These are phyloP conservation scores for Cystofilobasidium capitatum DNA, from an alignment of 768 basidiomycete species.

Conservation along the genomic window DNA sequence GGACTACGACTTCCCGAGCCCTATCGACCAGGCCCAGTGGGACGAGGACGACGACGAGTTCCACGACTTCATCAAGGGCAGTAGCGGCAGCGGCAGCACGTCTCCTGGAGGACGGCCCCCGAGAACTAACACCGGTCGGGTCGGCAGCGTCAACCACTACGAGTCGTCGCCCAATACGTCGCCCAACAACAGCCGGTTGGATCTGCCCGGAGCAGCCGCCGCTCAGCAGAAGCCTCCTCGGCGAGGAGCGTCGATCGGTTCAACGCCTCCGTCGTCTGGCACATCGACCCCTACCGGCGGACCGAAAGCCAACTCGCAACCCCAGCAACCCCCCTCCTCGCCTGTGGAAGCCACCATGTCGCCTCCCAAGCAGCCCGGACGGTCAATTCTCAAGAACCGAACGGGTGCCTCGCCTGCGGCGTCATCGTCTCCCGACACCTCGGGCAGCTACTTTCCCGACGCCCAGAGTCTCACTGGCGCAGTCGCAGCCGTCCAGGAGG, in stretches of 20 bases:
- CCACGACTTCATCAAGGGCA: constrained; percentile 51
- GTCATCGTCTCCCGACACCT: constrained; percentile 27
- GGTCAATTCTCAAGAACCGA: constrained; percentile 40
- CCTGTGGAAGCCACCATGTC: too few species aligned
- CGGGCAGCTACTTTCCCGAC: constrained; percentile 27
- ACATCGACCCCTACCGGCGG: neutral
- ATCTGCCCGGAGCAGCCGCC: neutral
- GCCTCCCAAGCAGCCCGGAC: constrained; percentile 28
- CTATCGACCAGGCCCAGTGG: constrained; percentile 36
- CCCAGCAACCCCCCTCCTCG: constrained; percentile 34
- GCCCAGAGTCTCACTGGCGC: constrained; percentile 17
- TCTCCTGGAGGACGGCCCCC: constrained; percentile 36
- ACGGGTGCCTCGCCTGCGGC: constrained; percentile 33
- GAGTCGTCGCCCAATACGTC: constrained; percentile 32
- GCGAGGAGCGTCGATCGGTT: neutral
- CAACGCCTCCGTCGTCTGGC: constrained; percentile 9
- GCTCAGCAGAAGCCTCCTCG: neutral
- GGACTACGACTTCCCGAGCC: constrained; percentile 36
- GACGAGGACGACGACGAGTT: constrained; percentile 43
- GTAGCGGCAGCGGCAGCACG: constrained; percentile 31
- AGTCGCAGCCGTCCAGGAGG: constrained; percentile 25
- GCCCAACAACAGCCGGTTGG: constrained; percentile 6
- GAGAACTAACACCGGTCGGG: constrained; percentile 33
- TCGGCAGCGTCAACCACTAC: constrained; percentile 35
- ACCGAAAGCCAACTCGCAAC: neutral